Conservation (phyloP, 768 basidiomycete genomes). For the Tulasnella sp. region DNA sequence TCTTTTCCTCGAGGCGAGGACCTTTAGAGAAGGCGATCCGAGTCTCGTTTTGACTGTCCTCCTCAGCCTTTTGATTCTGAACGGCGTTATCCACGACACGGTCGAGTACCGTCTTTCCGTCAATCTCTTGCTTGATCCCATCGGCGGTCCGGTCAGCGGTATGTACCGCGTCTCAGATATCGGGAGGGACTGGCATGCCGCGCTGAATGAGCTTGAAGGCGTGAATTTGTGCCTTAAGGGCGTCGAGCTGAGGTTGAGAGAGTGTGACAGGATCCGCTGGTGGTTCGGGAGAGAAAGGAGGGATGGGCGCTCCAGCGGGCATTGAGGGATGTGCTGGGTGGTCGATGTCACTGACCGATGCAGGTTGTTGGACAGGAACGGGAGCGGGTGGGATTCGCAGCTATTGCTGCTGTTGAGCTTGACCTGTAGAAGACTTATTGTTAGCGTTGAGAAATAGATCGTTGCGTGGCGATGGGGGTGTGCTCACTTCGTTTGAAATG, state of each 20-base stretch:
- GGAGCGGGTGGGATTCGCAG: neutral
- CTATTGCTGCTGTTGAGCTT: neutral
- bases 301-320: neutral
- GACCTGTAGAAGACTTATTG: neutral
- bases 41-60: slow-evolving; percentile 6
- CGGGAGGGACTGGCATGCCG: slow-evolving; percentile 54
- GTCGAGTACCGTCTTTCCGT: slow-evolving; percentile 30
- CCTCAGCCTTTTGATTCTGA: slow-evolving; percentile 50
- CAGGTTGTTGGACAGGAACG: neutral
- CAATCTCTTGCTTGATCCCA: slow-evolving; percentile 39
- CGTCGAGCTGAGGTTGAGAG: slow-evolving; percentile 58
- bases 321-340: neutral
- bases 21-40: slow-evolving; percentile 45
- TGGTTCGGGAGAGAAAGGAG: slow-evolving; percentile 30
- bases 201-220: slow-evolving; percentile 65
- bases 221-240: slow-evolving; percentile 70
- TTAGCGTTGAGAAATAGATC: neutral
- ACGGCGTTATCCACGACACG: slow-evolving; percentile 65
- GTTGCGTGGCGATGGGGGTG: neutral
- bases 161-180: slow-evolving; percentile 57
- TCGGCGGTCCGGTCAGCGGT: slow-evolving; percentile 47
- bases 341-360: neutral
- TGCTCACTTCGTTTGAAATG: slow-evolving; percentile 1
- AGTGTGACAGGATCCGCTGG: slow-evolving; percentile 64
- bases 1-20: slow-evolving; percentile 67